phyloP scores from a whole-genome alignment of 108 stramenopile species.

The Skeletonema tropicum region DNA sequence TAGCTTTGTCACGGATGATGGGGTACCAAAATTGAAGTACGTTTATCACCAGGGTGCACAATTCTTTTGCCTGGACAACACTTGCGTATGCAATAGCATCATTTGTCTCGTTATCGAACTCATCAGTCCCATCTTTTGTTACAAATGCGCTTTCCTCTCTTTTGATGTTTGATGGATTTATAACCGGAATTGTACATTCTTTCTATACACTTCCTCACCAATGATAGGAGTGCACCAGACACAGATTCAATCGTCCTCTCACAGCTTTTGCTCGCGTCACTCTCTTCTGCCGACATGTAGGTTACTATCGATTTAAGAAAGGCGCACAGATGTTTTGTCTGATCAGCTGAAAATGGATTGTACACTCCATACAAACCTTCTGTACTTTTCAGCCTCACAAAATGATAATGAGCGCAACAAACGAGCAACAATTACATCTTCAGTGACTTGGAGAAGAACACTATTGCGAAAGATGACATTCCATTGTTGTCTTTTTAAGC shows the following conservation, averaged over 20 bases:
- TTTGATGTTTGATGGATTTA: constrained; percentile 28
- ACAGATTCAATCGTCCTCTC: constrained; percentile 16
- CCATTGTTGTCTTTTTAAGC: constrained; percentile 7
- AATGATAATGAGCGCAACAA: constrained; percentile 24
- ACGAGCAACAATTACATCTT: constrained; percentile 21
- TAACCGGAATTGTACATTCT: constrained; percentile 53
- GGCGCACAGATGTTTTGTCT: constrained; percentile 32
- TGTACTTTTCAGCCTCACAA: neutral
- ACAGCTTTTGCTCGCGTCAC: neutral
- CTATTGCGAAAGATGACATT: neutral
- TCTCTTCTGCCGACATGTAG: constrained; percentile 12
- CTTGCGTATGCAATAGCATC: constrained; percentile 49
- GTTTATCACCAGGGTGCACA: constrained; percentile 53
- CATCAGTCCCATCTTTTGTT: constrained; percentile 13
- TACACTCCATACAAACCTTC: constrained; percentile 28
- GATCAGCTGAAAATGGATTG: constrained; percentile 33
- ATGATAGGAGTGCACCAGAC: constrained; percentile 15
- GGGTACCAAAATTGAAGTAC: constrained; percentile 64
- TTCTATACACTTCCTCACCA: constrained; percentile 35
- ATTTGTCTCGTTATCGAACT: constrained; percentile 23
- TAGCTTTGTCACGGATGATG: constrained; percentile 27
- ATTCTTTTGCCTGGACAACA: constrained; percentile 38
- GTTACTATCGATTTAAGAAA: constrained; percentile 29
- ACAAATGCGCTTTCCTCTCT: constrained; percentile 11
- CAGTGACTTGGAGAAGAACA: constrained; percentile 18